These are phyloP conservation scores for Yamadazyma olivae DNA, from an alignment of 805 yeast species.

Conservation along the genomic window DNA sequence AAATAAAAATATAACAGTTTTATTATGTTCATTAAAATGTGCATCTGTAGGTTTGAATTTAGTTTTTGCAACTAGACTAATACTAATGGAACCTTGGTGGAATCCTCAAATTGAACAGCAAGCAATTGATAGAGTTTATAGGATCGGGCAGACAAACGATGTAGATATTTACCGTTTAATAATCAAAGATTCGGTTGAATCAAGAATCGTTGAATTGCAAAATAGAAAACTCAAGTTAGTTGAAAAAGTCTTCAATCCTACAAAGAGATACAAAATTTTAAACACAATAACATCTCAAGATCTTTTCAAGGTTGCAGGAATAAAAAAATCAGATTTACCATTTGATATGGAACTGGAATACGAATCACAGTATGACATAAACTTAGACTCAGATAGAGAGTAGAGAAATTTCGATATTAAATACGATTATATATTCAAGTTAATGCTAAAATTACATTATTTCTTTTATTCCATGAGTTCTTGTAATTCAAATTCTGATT, in stretches of 20 bases:
- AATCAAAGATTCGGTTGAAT: constrained; percentile 74
- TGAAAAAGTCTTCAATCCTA: too few relatives aligned
- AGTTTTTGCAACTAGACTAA: constrained; percentile 75
- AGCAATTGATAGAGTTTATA: constrained; percentile 83
- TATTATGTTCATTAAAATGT: constrained; percentile 39
- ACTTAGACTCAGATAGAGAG: too few relatives aligned
- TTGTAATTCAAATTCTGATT: constrained; percentile 7
- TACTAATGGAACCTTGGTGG: constrained; percentile 94
- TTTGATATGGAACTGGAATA: too few relatives aligned
- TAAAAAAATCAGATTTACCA: too few relatives aligned
- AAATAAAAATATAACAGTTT: constrained; percentile 19
- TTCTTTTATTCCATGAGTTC: constrained; percentile 1
- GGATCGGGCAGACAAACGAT: constrained; percentile 72
- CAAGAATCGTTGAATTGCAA: constrained; percentile 77
- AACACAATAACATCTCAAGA: too few relatives aligned
- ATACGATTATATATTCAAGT: constrained; percentile 8
- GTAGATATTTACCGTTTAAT: constrained; percentile 76
- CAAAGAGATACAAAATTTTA: too few relatives aligned
- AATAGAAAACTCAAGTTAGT: constrained; percentile 56
- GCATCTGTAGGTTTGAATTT: constrained; percentile 88
- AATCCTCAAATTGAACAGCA: constrained; percentile 60
- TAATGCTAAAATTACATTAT: constrained; percentile 10
- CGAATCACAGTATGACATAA: too few relatives aligned
- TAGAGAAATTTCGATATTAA: not conserved
- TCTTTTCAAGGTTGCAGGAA: too few relatives aligned